A percentile compares a stretch with the other conserved stretches of the same genome.
Conservation (phyloP, 495 filamentous ascomycete genomes). For the Apiosordaria backusii region DNA sequence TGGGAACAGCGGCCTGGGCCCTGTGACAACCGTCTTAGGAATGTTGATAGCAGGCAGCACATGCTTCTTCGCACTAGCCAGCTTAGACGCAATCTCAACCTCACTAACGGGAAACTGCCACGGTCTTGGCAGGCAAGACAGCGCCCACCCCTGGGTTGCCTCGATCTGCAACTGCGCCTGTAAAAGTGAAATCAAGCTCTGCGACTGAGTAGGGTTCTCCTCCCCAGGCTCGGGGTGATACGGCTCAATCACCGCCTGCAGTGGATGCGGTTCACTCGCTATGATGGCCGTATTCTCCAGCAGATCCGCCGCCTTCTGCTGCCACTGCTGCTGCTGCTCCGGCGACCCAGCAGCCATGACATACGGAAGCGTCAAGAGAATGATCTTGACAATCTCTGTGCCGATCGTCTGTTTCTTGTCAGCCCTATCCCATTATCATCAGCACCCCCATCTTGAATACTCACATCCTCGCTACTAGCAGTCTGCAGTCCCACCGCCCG, state of each 20-base stretch:
- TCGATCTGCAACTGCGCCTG: slow-evolving; percentile 80
- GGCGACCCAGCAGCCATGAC: slow-evolving; percentile 65
- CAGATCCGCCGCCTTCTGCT: slow-evolving; percentile 67
- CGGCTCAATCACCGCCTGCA: slow-evolving; percentile 80
- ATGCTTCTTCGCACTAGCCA: slow-evolving; percentile 63
- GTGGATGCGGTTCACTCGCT: slow-evolving; percentile 72
- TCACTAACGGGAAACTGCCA: slow-evolving; percentile 61
- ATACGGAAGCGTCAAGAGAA: slow-evolving; percentile 89
- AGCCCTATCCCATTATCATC: slow-evolving; percentile 19
- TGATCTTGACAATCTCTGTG: slow-evolving; percentile 91
- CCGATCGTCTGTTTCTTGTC: slow-evolving; percentile 58
- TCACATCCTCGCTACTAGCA: slow-evolving; percentile 82
- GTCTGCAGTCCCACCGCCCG: slow-evolving; percentile 86
- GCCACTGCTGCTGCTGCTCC: slow-evolving; percentile 59
- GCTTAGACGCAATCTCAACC: slow-evolving; percentile 50
- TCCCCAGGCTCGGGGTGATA: slow-evolving; percentile 57
- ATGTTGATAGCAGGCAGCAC: slow-evolving; percentile 69
- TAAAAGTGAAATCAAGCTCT: slow-evolving; percentile 75
- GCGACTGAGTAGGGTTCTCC: slow-evolving; percentile 36
- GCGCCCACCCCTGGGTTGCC: slow-evolving; percentile 63
- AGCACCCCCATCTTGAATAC: slow-evolving; percentile 28
- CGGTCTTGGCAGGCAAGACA: slow-evolving; percentile 79
- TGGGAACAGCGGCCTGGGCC: slow-evolving; percentile 74
- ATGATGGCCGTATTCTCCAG: slow-evolving; percentile 92
- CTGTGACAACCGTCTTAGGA: slow-evolving; percentile 69